phyloP scores from a whole-genome alignment of 768 basidiomycete species.

The Heimioporus sp. region DNA sequence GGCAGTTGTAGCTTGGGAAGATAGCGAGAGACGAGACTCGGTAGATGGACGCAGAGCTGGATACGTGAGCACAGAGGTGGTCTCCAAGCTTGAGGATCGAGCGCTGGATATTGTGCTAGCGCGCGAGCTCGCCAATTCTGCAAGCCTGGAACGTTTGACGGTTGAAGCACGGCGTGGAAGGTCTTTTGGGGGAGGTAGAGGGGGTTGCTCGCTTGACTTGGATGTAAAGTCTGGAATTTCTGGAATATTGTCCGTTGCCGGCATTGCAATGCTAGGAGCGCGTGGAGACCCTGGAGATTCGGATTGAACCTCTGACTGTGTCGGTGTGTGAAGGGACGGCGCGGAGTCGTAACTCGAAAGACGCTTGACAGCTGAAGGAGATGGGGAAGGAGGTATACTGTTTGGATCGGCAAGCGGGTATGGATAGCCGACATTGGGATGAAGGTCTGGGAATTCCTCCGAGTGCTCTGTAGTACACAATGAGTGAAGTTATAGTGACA shows the following conservation, averaged over 20 bases:
- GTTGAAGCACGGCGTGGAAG: conserved; percentile 21
- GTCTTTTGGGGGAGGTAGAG: conserved; percentile 21
- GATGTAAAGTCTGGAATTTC: conserved; percentile 54
- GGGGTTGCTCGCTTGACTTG: conserved; percentile 39
- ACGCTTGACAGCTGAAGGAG: conserved; percentile 60
- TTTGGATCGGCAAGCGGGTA: conserved; percentile 47
- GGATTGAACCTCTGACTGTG: conserved; percentile 33
- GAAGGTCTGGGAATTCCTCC: conserved; percentile 13
- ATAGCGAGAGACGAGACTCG: conserved; percentile 43
- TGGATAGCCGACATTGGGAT: conserved; percentile 5
- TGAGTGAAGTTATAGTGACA: conserved; percentile 2
- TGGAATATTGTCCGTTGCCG: conserved; percentile 48
- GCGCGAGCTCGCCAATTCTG: conserved; percentile 64
- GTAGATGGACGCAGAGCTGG: conserved; percentile 67
- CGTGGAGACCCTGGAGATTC: conserved; percentile 35
- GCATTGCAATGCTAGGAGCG: conserved; percentile 43
- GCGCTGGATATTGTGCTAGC: conserved; percentile 53
- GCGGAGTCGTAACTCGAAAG: conserved; percentile 58
- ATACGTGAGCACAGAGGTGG: conserved; percentile 70
- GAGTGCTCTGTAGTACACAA: conserved; percentile 16
- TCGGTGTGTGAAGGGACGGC: conserved; percentile 50
- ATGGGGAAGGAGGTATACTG: conserved; percentile 61
- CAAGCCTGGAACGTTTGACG: conserved; percentile 62
- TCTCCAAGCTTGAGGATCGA: conserved; percentile 50
- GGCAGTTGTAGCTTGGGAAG: conserved; percentile 22